Percentiles rank a stretch among this genome's conserved stretches.
Conservation (phyloP, 2,329 filamentous ascomycete genomes). For the Teratosphaeria epicoccoides region DNA sequence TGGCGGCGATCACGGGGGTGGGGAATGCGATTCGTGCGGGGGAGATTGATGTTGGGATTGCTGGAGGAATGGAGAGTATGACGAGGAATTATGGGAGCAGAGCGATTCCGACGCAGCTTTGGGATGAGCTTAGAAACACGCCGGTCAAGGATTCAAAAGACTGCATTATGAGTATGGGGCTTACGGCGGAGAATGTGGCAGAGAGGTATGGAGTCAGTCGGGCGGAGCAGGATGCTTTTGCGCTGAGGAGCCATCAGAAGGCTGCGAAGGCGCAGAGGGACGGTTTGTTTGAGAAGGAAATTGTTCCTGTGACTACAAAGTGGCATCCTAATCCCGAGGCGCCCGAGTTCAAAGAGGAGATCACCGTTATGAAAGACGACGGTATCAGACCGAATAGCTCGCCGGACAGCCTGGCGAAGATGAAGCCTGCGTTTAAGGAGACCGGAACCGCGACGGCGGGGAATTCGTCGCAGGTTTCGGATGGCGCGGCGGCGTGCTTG, state of each 20-base stretch:
- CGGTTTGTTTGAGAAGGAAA: constrained; percentile 67
- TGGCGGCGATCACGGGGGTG: constrained; percentile 65
- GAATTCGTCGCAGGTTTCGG: constrained; percentile 75
- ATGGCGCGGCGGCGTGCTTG: constrained; percentile 74
- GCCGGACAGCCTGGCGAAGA: constrained; percentile 58
- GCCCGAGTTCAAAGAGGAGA: constrained; percentile 39
- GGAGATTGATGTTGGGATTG: constrained; percentile 63
- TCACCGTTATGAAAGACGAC: constrained; percentile 69
- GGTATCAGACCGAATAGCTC: constrained; percentile 63
- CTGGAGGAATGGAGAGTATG: constrained; percentile 94
- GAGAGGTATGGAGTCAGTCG: constrained; percentile 61
- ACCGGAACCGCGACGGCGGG: constrained; percentile 74
- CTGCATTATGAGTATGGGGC: constrained; percentile 89
- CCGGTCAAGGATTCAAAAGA: constrained; percentile 60
- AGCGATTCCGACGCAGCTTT: constrained; percentile 75
- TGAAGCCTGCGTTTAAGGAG: constrained; percentile 76
- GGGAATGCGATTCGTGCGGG: constrained; percentile 67
- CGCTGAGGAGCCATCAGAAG: constrained; percentile 60
- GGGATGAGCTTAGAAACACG: constrained; percentile 60
- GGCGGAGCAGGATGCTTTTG: constrained; percentile 73
- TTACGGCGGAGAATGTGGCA: constrained; percentile 84
- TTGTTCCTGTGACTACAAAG: constrained; percentile 65
- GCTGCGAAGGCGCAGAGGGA: constrained; percentile 58
- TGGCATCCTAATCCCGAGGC: constrained; percentile 53
- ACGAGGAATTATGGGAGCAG: constrained; percentile 75